Evolutionary conservation across 495 filamentous ascomycete species (phyloP), one percentile per base, ranked within the genome.

Genomic region (Talaromyces proteolyticus): DNA sequence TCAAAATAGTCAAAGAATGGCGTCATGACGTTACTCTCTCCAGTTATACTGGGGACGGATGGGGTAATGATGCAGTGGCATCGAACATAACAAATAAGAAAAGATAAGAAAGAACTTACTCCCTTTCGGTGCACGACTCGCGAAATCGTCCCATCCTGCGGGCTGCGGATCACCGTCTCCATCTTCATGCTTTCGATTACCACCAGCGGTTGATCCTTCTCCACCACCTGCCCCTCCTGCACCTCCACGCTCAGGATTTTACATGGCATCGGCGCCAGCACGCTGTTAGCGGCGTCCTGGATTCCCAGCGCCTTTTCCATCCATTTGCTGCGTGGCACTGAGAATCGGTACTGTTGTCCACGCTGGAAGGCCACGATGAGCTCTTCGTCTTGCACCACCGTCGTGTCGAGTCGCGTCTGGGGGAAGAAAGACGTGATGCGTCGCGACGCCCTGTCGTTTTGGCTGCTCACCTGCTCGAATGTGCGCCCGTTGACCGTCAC

Each of bases 181-280:
- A 98, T 98, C 78, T 98, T 98, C 93, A 98, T 98, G 50, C 92
- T 96, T 69, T 98, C 93, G 60, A 98, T 95, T 1, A 98, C 91
- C 38, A 97, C 89, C 53, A 98, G 69, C 17, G 89, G 80, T 57
- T 94, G 83, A 45, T 91, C 91, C 68, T 91, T 94, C 61, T 83
- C 78, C 36, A 97, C 92, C 44, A 60, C 67, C 53, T 91, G 84
- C 0, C 93, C 94, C 49, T 85, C 89, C 47, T 79, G 66, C 48
- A 92, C 88, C 62, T 91, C 85, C 24, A 94, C 89, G 45, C 88
- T 79, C 52, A 96, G 67, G 4, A 96, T 81, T 70, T 95, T 96
- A 68, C 91, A 95, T 10, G 91, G 91, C 91, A 96, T 96, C 1
- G 91, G 91, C 20, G 91, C 87, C 42, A 89, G 69, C 12, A 97